Percentiles rank a stretch among this genome's conserved stretches.
phyloP scores from a whole-genome alignment of 768 basidiomycete genomes.

The Cystobasidium onofrii region DNA sequence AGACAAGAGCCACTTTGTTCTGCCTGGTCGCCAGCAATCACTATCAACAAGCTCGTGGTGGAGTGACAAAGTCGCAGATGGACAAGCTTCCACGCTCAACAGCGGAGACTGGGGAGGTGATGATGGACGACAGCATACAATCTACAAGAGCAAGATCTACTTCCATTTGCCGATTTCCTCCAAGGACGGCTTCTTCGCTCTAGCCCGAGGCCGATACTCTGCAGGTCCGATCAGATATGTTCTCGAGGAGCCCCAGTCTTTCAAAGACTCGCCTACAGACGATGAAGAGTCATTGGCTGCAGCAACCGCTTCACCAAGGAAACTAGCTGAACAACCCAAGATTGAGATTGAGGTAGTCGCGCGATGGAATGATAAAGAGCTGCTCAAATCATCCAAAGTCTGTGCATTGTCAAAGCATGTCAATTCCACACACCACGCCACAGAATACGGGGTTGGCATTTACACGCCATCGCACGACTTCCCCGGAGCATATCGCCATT shows the following conservation, averaged over 20 bases:
- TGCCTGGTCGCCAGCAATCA: neutral
- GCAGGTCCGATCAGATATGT: conserved; percentile 8
- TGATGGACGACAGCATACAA: conserved; percentile 16
- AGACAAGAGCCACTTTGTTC: neutral
- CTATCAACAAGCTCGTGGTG: neutral
- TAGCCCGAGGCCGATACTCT: conserved; percentile 2
- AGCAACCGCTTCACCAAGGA: neutral
- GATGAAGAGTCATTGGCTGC: neutral
- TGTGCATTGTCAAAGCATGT: neutral
- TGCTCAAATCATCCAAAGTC: conserved; percentile 18
- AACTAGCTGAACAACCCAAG: neutral
- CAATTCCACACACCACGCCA: neutral
- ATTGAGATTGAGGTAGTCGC: conserved; percentile 27
- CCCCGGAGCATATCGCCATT: conserved; percentile 18
- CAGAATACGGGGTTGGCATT: conserved; percentile 25
- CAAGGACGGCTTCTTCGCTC: conserved; percentile 9
- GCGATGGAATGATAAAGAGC: conserved; percentile 26
- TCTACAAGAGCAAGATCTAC: conserved; percentile 26
- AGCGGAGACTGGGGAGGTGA: neutral
- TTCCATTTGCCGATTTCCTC: conserved; percentile 1
- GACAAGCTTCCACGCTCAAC: neutral
- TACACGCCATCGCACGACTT: neutral
- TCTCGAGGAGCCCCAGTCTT: conserved; percentile 19
- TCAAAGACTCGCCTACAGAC: neutral
- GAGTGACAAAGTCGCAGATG: too few species aligned